phyloP scores from a whole-genome alignment of 805 yeast genomes.

The Kodamaea kaohsiungensis region DNA sequence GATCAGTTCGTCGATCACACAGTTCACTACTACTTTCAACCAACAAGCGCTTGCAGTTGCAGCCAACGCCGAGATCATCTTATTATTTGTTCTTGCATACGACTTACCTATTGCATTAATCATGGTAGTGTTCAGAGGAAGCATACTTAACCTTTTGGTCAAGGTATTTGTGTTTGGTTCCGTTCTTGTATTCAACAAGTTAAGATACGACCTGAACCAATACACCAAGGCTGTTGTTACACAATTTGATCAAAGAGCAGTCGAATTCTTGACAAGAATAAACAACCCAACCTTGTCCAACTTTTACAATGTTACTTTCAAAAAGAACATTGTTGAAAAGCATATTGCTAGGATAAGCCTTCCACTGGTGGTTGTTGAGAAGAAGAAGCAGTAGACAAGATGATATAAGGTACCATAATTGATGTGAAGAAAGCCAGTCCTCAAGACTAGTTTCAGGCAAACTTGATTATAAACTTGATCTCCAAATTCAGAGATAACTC shows the following conservation, averaged over 20 bases:
- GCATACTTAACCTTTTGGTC: slow-evolving; percentile 29
- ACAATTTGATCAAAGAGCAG: slow-evolving; percentile 46
- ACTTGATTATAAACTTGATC: too few species aligned
- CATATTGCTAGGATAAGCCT: slow-evolving; percentile 25
- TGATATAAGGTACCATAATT: neutral
- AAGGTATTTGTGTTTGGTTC: slow-evolving; percentile 34
- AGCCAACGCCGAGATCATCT: slow-evolving; percentile 36
- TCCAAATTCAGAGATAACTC: too few species aligned
- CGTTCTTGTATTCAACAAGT: slow-evolving; percentile 34
- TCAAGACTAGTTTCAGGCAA: too few species aligned
- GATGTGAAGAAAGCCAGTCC: neutral
- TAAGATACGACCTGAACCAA: slow-evolving; percentile 34
- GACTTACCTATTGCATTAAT: slow-evolving; percentile 28
- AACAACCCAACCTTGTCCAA: slow-evolving; percentile 11
- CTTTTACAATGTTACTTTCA: slow-evolving; percentile 22
- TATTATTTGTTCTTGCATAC: slow-evolving; percentile 24
- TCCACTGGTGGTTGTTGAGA: slow-evolving; percentile 13
- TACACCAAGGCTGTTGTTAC: slow-evolving; percentile 41
- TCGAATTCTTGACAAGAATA: slow-evolving; percentile 19
- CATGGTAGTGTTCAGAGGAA: slow-evolving; percentile 21
- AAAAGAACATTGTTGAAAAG: slow-evolving; percentile 14
- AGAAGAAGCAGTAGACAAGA: slow-evolving; percentile 5
- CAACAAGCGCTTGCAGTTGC: slow-evolving; percentile 41
- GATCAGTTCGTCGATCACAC: slow-evolving; percentile 28
- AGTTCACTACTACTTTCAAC: slow-evolving; percentile 32